Evolutionary conservation across 2,329 filamentous ascomycete species (phyloP).

Genomic region (Rhytidhysteron rufulum): DNA sequence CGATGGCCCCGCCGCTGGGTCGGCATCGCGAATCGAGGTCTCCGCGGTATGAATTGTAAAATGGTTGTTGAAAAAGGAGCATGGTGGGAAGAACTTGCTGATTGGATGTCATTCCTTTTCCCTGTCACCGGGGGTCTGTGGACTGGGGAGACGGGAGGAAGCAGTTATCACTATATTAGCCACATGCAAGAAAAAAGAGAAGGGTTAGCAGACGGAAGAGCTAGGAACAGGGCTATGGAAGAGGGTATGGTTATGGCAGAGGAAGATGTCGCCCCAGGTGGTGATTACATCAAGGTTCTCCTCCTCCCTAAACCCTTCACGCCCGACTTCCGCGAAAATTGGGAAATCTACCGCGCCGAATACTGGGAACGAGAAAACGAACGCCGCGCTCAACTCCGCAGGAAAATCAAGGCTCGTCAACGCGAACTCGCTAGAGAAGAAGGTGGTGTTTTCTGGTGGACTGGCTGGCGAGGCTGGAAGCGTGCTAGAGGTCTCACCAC

Average conservation of each 20-base stretch:
- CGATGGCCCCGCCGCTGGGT: slow-evolving; percentile 94
- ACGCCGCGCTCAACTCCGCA: slow-evolving; percentile 68
- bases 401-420: slow-evolving; percentile 66
- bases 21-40: slow-evolving; percentile 78
- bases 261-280: slow-evolving; percentile 85
- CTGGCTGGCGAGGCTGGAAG: slow-evolving; percentile 62
- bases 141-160: slow-evolving; percentile 52
- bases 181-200: slow-evolving; percentile 40
- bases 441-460: slow-evolving; percentile 81
- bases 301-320: slow-evolving; percentile 93
- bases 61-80: slow-evolving; percentile 81
- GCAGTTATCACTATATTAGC: slow-evolving; percentile 74
- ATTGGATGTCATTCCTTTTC: slow-evolving; percentile 70
- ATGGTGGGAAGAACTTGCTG: slow-evolving; percentile 74
- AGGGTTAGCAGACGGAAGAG: slow-evolving; percentile 18
- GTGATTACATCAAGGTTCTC: slow-evolving; percentile 86
- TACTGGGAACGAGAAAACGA: slow-evolving; percentile 99
- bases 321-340: slow-evolving; percentile 90
- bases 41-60: slow-evolving; percentile 93
- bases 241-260: slow-evolving; percentile 64
- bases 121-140: slow-evolving; percentile 56
- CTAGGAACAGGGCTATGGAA: slow-evolving; percentile 45
- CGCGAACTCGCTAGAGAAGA: slow-evolving; percentile 63
- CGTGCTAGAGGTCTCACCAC: slow-evolving; percentile 25
- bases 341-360: slow-evolving; percentile 89